These are phyloP conservation scores for Nakaseomyces kungkrabaensis DNA, from an alignment of 1,139 yeast species.

Conservation along the genomic window DNA sequence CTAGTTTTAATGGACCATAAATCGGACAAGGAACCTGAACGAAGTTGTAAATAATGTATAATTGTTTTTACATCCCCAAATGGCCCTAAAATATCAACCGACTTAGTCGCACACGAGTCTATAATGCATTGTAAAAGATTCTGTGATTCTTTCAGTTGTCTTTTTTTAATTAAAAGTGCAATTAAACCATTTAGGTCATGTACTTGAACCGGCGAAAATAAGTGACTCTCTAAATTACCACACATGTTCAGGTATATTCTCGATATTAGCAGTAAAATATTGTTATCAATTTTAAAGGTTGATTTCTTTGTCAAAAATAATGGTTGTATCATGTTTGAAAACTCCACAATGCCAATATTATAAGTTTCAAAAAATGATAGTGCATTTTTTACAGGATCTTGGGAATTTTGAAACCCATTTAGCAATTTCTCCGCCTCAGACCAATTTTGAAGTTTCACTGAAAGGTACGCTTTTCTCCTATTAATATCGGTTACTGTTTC, in stretches of 20 bases:
- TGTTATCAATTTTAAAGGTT: not conserved
- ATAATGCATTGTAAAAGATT: slow-evolving; percentile 15
- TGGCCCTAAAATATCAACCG: slow-evolving; percentile 6
- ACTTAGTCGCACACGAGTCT: slow-evolving; percentile 6
- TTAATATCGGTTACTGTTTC: slow-evolving; percentile 1
- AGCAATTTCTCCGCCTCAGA: not conserved
- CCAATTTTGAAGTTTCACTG: not conserved
- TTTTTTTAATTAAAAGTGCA: slow-evolving; percentile 14
- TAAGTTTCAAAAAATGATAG: not conserved
- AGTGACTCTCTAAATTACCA: not conserved
- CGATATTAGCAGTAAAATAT: not conserved
- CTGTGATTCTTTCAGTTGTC: slow-evolving; percentile 22
- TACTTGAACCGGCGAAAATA: not conserved
- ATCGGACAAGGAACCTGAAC: slow-evolving; percentile 2
- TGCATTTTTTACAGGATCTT: not conserved
- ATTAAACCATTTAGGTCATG: slow-evolving; percentile 20
- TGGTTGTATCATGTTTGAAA: slow-evolving; percentile 1
- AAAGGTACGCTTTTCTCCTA: not conserved
- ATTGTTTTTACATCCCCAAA: slow-evolving; percentile 15
- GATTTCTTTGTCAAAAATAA: not conserved
- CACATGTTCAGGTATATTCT: not conserved
- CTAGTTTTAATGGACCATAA: slow-evolving; percentile 4
- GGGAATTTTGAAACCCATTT: not conserved
- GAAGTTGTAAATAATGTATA: slow-evolving; percentile 7
- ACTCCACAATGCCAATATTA: not conserved